phyloP scores from a whole-genome alignment of 2,329 filamentous ascomycete species.

The Pseudopyrenochaeta lycopersici region DNA sequence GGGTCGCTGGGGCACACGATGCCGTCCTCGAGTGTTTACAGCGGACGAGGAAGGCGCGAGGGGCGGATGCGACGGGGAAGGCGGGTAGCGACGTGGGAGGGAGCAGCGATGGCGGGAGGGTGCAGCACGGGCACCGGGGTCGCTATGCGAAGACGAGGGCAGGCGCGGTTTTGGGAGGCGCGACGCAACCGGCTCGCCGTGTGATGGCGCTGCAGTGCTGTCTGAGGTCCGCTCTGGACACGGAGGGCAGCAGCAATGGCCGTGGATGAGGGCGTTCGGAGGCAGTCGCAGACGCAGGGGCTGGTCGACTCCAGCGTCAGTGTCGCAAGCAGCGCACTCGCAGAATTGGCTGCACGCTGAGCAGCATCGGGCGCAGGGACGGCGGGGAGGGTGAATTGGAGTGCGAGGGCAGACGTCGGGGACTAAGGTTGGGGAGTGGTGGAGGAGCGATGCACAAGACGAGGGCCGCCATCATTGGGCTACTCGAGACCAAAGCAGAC shows the following conservation, averaged over 20 bases:
- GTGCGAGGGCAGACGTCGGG: constrained; percentile 2
- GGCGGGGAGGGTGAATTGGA: constrained; percentile 3
- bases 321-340: constrained; percentile 46
- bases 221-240: constrained; percentile 4
- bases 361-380: constrained; percentile 39
- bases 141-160: constrained; percentile 2
- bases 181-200: constrained; percentile 1
- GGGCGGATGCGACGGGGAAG: constrained; percentile 14
- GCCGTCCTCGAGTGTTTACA: constrained; percentile 6
- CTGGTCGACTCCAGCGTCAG: constrained; percentile 32
- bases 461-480: constrained; percentile 4
- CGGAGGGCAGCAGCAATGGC: neutral
- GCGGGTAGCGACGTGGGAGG: constrained; percentile 12
- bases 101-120: constrained; percentile 17
- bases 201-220: constrained; percentile 1
- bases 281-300: constrained; percentile 22
- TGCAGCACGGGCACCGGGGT: constrained; percentile 11
- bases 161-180: constrained; percentile 1
- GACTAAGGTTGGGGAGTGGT: neutral
- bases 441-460: constrained; percentile 1
- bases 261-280: neutral
- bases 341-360: constrained; percentile 32
- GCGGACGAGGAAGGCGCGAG: constrained; percentile 14
- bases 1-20: constrained; percentile 7
- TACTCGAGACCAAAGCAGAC: constrained; percentile 17